phyloP scores from a whole-genome alignment of 805 yeast genomes.

The Zygotorulaspora danielsina region DNA sequence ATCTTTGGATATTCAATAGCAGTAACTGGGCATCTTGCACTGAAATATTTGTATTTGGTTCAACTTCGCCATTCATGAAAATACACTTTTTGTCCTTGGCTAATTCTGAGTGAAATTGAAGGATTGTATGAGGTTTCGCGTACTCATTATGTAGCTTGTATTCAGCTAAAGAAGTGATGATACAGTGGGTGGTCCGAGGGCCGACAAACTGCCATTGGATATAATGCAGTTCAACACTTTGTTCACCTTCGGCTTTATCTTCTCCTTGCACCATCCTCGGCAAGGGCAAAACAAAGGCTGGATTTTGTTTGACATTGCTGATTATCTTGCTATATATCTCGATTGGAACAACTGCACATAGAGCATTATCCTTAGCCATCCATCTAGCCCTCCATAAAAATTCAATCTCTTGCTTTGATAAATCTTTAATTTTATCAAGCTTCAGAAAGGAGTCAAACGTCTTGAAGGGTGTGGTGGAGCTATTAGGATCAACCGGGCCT shows the following conservation, averaged over 20 bases:
- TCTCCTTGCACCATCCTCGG: slow-evolving; percentile 54
- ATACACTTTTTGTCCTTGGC: slow-evolving; percentile 55
- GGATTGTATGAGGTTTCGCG: slow-evolving; percentile 92
- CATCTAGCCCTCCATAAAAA: slow-evolving; percentile 88
- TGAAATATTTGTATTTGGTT: slow-evolving; percentile 61
- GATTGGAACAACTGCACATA: slow-evolving; percentile 61
- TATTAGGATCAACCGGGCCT: slow-evolving; percentile 36
- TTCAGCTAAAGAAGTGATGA: slow-evolving; percentile 88
- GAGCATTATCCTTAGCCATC: slow-evolving; percentile 49
- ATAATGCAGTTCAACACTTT: slow-evolving; percentile 76
- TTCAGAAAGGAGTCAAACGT: slow-evolving; percentile 69
- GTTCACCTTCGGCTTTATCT: slow-evolving; percentile 39
- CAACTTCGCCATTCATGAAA: slow-evolving; percentile 83
- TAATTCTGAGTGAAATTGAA: slow-evolving; percentile 81
- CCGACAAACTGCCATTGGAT: slow-evolving; percentile 93
- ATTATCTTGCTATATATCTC: slow-evolving; percentile 60
- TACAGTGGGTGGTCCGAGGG: slow-evolving; percentile 75
- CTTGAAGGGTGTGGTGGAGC: slow-evolving; percentile 55
- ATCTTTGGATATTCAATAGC: slow-evolving; percentile 71
- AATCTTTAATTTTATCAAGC: slow-evolving; percentile 53
- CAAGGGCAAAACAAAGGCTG: slow-evolving; percentile 84
- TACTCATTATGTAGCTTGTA: slow-evolving; percentile 84
- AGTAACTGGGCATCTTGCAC: slow-evolving; percentile 75
- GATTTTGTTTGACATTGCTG: slow-evolving; percentile 64
- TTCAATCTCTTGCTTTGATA: slow-evolving; percentile 63